phyloP scores from a whole-genome alignment of 2,329 filamentous ascomycete species.

The Botrytis medusae region DNA sequence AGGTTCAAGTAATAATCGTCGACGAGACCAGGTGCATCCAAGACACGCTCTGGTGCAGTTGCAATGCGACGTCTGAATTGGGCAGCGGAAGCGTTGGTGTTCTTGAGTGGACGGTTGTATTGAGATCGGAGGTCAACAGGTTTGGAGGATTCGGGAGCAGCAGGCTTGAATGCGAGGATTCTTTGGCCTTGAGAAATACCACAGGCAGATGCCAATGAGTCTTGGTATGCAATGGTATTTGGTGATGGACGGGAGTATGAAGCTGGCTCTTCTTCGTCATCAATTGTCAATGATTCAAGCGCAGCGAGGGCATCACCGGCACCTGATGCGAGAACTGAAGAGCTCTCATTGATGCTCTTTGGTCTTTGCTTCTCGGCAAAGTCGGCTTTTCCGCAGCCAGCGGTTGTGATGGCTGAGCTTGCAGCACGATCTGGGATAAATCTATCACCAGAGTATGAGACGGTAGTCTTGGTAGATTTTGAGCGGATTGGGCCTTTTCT shows the following conservation, averaged over 20 bases:
- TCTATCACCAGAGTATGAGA: slow-evolving; percentile 75
- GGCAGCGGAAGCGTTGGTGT: slow-evolving; percentile 69
- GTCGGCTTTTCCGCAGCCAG: slow-evolving; percentile 81
- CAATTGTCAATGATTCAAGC: slow-evolving; percentile 74
- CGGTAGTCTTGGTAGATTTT: slow-evolving; percentile 69
- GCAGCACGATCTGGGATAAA: slow-evolving; percentile 94
- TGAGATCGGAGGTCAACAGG: slow-evolving; percentile 96
- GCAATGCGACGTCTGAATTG: slow-evolving; percentile 90
- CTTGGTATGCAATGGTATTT: slow-evolving; percentile 87
- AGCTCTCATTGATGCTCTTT: slow-evolving; percentile 71
- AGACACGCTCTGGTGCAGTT: slow-evolving; percentile 90
- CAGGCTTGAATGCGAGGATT: slow-evolving; percentile 97
- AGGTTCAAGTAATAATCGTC: slow-evolving; percentile 99
- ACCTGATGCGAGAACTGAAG: slow-evolving; percentile 67
- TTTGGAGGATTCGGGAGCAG: slow-evolving; percentile 96
- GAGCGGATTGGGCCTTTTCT: slow-evolving; percentile 54
- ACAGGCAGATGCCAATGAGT: slow-evolving; percentile 85
- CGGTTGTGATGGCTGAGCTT: slow-evolving; percentile 83
- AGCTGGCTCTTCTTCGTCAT: slow-evolving; percentile 66
- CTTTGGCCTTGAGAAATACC: slow-evolving; percentile 91
- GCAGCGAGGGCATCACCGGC: slow-evolving; percentile 77
- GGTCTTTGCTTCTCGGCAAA: slow-evolving; percentile 66
- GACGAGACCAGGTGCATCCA: slow-evolving; percentile 92
- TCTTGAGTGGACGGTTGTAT: slow-evolving; percentile 94
- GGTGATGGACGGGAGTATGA: slow-evolving; percentile 78